Conservation (phyloP, 495 filamentous ascomycete genomes). For the Aspergillus carlsbadensis region DNA sequence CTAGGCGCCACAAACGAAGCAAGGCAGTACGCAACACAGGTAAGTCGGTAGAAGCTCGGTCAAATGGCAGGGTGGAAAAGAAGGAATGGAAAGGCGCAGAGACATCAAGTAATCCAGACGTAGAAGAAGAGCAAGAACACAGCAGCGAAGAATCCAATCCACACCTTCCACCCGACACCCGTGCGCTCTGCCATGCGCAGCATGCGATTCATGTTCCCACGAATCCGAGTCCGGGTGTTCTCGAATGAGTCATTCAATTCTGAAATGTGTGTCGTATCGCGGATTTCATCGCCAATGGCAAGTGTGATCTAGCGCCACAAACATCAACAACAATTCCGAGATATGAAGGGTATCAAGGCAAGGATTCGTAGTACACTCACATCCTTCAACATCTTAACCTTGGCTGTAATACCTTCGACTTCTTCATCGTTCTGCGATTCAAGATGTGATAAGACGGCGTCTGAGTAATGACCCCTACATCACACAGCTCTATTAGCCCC, state of each 20-base stretch:
- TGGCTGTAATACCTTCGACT: conserved; percentile 84
- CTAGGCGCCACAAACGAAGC: not conserved
- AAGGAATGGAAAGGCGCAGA: not conserved
- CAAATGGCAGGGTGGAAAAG: not conserved
- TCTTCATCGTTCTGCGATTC: conserved; percentile 94
- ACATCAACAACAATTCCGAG: not conserved
- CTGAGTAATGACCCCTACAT: conserved; percentile 83
- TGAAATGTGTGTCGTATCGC: conserved; percentile 77
- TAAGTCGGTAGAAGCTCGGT: not conserved
- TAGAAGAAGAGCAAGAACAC: conserved; percentile 82
- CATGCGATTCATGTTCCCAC: conserved; percentile 96
- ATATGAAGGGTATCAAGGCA: not conserved
- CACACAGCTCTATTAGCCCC: not conserved
- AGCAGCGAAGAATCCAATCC: conserved; percentile 80
- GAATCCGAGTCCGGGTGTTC: conserved; percentile 70
- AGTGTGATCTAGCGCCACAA: conserved; percentile 65
- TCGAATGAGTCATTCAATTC: conserved; percentile 87
- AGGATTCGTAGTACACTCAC: conserved; percentile 49
- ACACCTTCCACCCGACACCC: conserved; percentile 91
- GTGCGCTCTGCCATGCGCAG: conserved; percentile 90
- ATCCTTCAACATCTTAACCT: conserved; percentile 90
- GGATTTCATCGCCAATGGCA: conserved; percentile 92
- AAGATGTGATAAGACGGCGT: conserved; percentile 87
- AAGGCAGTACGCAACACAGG: not conserved
- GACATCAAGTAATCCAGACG: conserved; percentile 74